Evolutionary conservation across 108 stramenopile genomes (phyloP), one percentile per base, ranked within the genome.

Genomic region (Nitzschia sp.): DNA sequence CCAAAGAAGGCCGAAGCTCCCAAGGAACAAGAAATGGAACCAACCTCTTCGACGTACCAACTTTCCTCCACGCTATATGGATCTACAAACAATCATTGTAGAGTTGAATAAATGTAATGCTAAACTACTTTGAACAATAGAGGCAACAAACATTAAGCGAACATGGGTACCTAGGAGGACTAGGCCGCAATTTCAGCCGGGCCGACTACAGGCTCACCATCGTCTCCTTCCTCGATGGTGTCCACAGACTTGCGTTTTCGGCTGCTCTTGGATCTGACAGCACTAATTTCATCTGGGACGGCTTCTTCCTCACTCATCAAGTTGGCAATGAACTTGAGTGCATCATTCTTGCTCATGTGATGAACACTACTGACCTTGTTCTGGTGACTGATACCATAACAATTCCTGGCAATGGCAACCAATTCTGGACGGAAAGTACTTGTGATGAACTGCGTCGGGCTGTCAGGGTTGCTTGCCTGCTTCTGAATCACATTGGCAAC

Each of bases 381-480:
- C 60, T 92, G 94, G 69, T 90, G 90, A 69, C 84, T 86, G 42
- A 95, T 92, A 40, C 94, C 91, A 68, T 89, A 95, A 68, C 89
- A 92, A 21, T 84, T 78, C 72, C 84, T 83, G 11, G 98, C 92
- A 24, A 94, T 88, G 5, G 80, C 77, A 3, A 98, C 98, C 52
- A 99, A 73, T 72, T 99, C 99, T 0, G 97, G 98, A 11, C 99
- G 90, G 79, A 99, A 99, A 7, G 99, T 98, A 61, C 93, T 96
- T 14, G 95, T 96, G 65, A 99, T 98, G 85, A 99, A 99, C 77
- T 99, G 99, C 0, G 98, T 95, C 6, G 95, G 91, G 71, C 90
- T 96, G 46, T 96, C 92, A 37, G 77, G 73, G 46, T 83, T 81
- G 46, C 84, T 87, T 38, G 97, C 92, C 76, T 99, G 98, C 6